Base-by-base conservation (phyloP, 2,329 filamentous ascomycete species). In the Decorospora gaudefroyi region DNA sequence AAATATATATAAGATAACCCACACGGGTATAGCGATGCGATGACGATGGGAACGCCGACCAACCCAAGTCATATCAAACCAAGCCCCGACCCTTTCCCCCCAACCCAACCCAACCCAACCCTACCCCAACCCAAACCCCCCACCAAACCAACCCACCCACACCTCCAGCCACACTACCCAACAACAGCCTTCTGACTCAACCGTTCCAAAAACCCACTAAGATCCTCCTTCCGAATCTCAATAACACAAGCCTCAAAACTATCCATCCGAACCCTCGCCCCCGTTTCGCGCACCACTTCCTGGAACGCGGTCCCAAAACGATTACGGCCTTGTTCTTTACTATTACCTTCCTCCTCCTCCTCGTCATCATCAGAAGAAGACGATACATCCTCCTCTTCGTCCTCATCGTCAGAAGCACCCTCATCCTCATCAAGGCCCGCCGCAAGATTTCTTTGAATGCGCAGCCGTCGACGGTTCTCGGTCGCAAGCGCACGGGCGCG, bases 221-320 rank as follows among this genome's bases (percentile, higher is more conserved):
- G 74, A 71, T 97, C 93, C 67, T 97, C 93, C 75, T 96, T 96
- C 72, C 86, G 86, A n/a, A 99, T 92, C 69, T 99, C 93, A 32
- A 97, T 91, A 6, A 97, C 93, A 63, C 90, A 95, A 69, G 96
- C 89, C 72, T 99, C 93, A 64, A 99, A 99, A 69, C 88, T 95
- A 72, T 99, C 93, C 65, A 96, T 95, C 48, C 90, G 78, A 13
- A 97, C 90, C 11, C 91, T 76, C 0, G 92, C 89, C 46, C 86
- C 93, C 11, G 92, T 97, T 76, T 96, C 90, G 37, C 86, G 82
- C 2, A 96, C 88, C 0, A 97, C 93, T 64, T 96, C 90, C 68
- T 96, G 90, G 70, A 99, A 99, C 3, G 93, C 92, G 61, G 86
- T 90, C 6, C 93, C 93, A 64, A 99, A 99, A 35, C 87, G 83